phyloP scores from a whole-genome alignment of 2,329 filamentous ascomycete species.

The Aspergillus fumigatus region DNA sequence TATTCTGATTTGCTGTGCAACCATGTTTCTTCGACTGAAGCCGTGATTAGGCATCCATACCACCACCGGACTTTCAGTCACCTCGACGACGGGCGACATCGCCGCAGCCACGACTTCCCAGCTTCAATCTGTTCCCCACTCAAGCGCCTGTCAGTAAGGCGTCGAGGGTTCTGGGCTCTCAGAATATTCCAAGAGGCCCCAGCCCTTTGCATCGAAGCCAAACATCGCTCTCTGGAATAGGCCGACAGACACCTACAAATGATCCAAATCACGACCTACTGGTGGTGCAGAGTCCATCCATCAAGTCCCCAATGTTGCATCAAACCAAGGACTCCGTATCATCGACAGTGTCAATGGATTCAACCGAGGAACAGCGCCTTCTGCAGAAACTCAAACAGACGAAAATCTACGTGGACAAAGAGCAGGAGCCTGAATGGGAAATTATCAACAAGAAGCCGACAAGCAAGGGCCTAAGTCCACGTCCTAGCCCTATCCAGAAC shows the following conservation, averaged over 20 bases:
- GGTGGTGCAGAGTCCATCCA: conserved; percentile 6
- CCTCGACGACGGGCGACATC: conserved; percentile 35
- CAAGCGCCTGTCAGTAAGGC: conserved; percentile 26
- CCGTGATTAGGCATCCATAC: conserved; percentile 1
- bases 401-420: conserved; percentile 13
- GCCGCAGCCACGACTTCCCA: conserved; percentile 31
- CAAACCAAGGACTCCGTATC: conserved; percentile 14
- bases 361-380: conserved; percentile 13
- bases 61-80: conserved; percentile 12
- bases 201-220: conserved; percentile 22
- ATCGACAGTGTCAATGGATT: conserved; percentile 11
- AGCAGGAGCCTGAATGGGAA: conserved; percentile 20
- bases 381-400: conserved; percentile 13
- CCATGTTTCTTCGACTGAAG: background rate
- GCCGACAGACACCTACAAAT: conserved; percentile 14
- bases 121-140: conserved; percentile 37
- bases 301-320: conserved; percentile 6
- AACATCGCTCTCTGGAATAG: conserved; percentile 12
- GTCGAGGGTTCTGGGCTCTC: conserved; percentile 25
- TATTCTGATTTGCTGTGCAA: conserved; percentile 4
- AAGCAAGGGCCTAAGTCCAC: background rate
- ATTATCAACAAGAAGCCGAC: conserved; percentile 15
- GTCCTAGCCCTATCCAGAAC: background rate
- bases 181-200: conserved; percentile 26
- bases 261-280: conserved; percentile 5